Conservation (phyloP, 1,284 basidiomycete genomes). For the Cutaneotrichosporon sp. region DNA sequence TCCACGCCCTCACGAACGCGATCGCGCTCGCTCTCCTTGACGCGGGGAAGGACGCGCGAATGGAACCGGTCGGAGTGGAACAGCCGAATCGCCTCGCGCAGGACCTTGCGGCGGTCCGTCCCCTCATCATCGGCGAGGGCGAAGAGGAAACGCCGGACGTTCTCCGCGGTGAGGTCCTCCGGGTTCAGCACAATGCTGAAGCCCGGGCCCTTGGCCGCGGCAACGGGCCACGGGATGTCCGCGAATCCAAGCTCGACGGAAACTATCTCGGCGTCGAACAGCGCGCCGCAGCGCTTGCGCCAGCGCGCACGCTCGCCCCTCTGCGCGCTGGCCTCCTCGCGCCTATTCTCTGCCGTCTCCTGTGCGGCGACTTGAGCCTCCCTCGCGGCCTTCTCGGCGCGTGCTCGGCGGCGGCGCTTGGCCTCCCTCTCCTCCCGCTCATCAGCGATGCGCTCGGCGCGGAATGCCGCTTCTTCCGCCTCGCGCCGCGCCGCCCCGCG, state of each 20-base stretch:
- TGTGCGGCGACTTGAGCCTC: neutral
- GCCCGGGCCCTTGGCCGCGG: slow-evolving; percentile 40
- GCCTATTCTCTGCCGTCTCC: neutral
- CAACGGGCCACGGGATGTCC: slow-evolving; percentile 79
- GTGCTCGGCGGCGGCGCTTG: neutral
- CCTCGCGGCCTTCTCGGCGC: neutral
- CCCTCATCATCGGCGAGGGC: slow-evolving; percentile 57
- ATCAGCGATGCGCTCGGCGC: neutral
- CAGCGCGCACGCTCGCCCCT: slow-evolving; percentile 24
- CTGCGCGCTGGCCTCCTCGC: slow-evolving; percentile 5
- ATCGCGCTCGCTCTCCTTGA: slow-evolving; percentile 61
- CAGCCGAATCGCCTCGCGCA: slow-evolving; percentile 63
- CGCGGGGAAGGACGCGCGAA: slow-evolving; percentile 59
- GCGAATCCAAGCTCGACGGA: slow-evolving; percentile 55
- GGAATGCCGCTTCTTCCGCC: neutral
- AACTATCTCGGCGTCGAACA: slow-evolving; percentile 29
- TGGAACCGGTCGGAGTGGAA: slow-evolving; percentile 79
- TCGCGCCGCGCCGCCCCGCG: neutral
- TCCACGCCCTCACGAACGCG: slow-evolving; percentile 68
- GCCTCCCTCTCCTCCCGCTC: slow-evolving; percentile 7
- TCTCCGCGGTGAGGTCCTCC: slow-evolving; percentile 60
- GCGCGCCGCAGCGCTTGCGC: slow-evolving; percentile 22
- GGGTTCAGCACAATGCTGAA: slow-evolving; percentile 29
- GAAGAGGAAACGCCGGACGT: slow-evolving; percentile 60
- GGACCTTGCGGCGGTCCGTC: slow-evolving; percentile 47